Evolutionary conservation across 2,329 filamentous ascomycete genomes (phyloP).

Genomic region (Nectriaceae sp.): DNA sequence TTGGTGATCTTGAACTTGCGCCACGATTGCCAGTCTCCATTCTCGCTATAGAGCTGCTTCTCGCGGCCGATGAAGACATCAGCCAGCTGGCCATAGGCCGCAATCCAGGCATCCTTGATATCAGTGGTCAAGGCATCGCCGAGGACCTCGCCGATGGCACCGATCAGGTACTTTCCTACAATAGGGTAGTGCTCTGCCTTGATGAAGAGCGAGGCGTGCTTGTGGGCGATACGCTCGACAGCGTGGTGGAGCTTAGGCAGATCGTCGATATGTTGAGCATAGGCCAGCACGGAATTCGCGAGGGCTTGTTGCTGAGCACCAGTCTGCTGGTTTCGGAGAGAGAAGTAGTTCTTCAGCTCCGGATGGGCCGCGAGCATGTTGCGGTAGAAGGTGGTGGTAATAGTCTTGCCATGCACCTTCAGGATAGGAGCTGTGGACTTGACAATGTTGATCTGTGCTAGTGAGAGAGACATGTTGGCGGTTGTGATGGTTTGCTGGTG

Average conservation of each 20-base stretch:
- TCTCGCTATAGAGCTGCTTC: constrained; percentile 57
- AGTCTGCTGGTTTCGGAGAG: constrained; percentile 66
- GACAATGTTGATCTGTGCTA: constrained; percentile 68
- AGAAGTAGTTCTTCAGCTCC: constrained; percentile 70
- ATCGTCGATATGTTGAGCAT: constrained; percentile 73
- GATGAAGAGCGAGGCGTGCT: constrained; percentile 73
- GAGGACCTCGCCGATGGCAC: constrained; percentile 67
- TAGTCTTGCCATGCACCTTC: constrained; percentile 65
- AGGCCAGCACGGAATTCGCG: constrained; percentile 69
- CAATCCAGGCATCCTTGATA: constrained; percentile 69
- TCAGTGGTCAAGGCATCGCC: constrained; percentile 67
- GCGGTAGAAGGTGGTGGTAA: constrained; percentile 73
- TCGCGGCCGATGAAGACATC: constrained; percentile 70
- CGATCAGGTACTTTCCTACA: constrained; percentile 68
- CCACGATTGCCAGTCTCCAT: constrained; percentile 48
- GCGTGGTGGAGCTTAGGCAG: constrained; percentile 57
- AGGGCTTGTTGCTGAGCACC: constrained; percentile 71
- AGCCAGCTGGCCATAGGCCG: constrained; percentile 72
- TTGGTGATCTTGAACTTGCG: constrained; percentile 56
- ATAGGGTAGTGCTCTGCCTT: constrained; percentile 69
- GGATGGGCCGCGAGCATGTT: constrained; percentile 67
- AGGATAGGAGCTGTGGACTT: constrained; percentile 77
- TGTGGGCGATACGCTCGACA: constrained; percentile 72
- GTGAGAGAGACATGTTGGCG: constrained; percentile 52
- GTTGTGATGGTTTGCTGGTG: constrained; percentile 2